These are phyloP conservation scores for Didymosphaeria variabile DNA, from an alignment of 2,329 filamentous ascomycete species.

Conservation along the genomic window DNA sequence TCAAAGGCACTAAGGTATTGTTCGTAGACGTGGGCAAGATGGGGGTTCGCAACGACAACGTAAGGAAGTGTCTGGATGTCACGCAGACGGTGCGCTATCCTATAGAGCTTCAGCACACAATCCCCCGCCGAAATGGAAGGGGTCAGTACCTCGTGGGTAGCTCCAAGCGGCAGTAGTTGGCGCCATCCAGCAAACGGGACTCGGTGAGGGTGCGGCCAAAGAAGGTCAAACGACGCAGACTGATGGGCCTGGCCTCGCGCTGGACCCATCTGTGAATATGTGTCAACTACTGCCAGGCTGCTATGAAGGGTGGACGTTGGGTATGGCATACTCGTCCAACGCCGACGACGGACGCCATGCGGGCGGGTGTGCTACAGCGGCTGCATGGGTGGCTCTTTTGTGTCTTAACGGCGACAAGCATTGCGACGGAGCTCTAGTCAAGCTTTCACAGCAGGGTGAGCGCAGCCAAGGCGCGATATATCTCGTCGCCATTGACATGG, in stretches of 20 bases:
- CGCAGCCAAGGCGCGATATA: constrained; percentile 17
- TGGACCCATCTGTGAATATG: constrained; percentile 78
- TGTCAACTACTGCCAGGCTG: constrained; percentile 17
- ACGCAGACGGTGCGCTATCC: constrained; percentile 90
- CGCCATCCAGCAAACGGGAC: constrained; percentile 86
- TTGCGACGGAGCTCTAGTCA: constrained; percentile 23
- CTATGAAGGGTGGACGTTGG: constrained; percentile 10
- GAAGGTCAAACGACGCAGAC: constrained; percentile 93
- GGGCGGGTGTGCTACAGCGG: constrained; percentile 59
- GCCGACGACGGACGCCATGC: constrained; percentile 67
- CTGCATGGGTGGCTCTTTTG: constrained; percentile 32
- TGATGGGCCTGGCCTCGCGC: constrained; percentile 92
- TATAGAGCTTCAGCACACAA: constrained; percentile 48
- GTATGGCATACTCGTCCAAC: constrained; percentile 64
- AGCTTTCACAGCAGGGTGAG: constrained; percentile 13
- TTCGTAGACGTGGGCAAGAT: constrained; percentile 95
- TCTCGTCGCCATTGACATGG: constrained; percentile 29
- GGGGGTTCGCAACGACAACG: constrained; percentile 92
- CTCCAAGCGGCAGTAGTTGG: constrained; percentile 97
- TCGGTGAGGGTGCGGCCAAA: constrained; percentile 95
- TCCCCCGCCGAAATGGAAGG: neutral
- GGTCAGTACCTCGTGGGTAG: constrained; percentile 76
- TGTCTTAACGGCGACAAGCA: neutral
- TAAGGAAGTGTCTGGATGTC: constrained; percentile 98
- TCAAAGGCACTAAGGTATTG: constrained; percentile 98